phyloP scores from a whole-genome alignment of 164 flowering plant genomes.

The Vitis labrusca region DNA sequence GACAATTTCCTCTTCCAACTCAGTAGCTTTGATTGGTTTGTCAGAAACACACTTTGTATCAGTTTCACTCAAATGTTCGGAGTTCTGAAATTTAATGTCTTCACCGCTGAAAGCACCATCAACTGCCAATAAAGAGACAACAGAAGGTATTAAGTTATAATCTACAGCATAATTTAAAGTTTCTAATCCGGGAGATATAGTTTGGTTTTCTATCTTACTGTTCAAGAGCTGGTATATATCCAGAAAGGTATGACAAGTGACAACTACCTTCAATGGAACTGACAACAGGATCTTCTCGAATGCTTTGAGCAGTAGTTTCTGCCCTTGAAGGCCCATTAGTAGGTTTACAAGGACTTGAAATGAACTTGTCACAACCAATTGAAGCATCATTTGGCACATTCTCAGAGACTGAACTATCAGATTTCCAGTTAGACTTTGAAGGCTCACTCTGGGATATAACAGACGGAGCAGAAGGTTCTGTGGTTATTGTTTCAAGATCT shows the following conservation, averaged over 20 bases:
- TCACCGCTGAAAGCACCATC: slow-evolving; percentile 12
- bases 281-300: slow-evolving; percentile 15
- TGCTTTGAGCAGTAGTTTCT: slow-evolving; percentile 7
- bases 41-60: slow-evolving; percentile 21
- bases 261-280: slow-evolving; percentile 10
- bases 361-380: slow-evolving; percentile 1
- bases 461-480: slow-evolving; percentile 27
- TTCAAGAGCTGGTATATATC: slow-evolving; percentile 8
- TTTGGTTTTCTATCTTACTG: slow-evolving; percentile 18
- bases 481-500: slow-evolving; percentile 19
- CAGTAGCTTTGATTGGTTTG: slow-evolving; percentile 17
- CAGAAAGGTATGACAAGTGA: slow-evolving; percentile 10
- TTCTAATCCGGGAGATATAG: slow-evolving; percentile 13
- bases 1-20: slow-evolving; percentile 28
- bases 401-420: slow-evolving; percentile 25
- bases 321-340: slow-evolving; percentile 11
- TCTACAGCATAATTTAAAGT: slow-evolving; percentile 6
- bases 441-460: slow-evolving; percentile 23
- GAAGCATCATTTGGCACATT: slow-evolving; percentile 9
- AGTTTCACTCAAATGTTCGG: slow-evolving; percentile 15
- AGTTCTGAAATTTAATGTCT: slow-evolving; percentile 15
- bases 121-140: slow-evolving; percentile 11
- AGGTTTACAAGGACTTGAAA: slow-evolving; percentile 19
- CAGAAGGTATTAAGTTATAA: slow-evolving; percentile 11
- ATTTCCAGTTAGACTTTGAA: slow-evolving; percentile 10